Evolutionary conservation across 495 filamentous ascomycete species (phyloP), one percentile per base, ranked within the genome.

Genomic region (Trichoderma asperelloides): DNA sequence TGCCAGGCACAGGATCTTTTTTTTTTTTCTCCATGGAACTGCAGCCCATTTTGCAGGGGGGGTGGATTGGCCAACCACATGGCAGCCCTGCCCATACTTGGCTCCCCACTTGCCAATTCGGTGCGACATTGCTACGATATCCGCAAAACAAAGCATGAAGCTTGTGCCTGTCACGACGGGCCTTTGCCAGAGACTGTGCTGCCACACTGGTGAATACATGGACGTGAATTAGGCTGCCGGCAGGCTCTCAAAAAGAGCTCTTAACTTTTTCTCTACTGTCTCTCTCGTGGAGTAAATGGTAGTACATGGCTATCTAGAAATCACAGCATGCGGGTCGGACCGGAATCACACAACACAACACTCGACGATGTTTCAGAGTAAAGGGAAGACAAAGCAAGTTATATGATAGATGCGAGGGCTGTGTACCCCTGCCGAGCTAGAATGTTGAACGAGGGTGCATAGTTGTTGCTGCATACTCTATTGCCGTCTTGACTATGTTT

Each of bases 31-130:
- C 23, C 23, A 25, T 13, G 55, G 6, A 51, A n/a, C 55, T 55
- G 16, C 49, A 55, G 49, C n/a, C 16, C n/a, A 8, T 55, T n/a
- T 11, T 21, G 45, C 45, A 7, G 45, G 8, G 2, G 49, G 18
- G 21, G 18, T 55, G 49, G 49, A 55, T 55, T 55, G 55, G 16
- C 55, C 55, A 60, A 60, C 55, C 55, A 60, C 55, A 60, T 28
- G 55, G 55, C 55, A 30, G 55, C 25, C 55, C 55, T 60, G 55
- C 27, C 23, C 12, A 25, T n/a, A 55, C 18, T n/a, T 37, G 33
- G 2, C 33, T 37, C 33, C n/a, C 49, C 49, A 55, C 49, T 55
- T 55, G n/a, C 21, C 16, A 6, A 21, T 25, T 55, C 25, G n/a
- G 49, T 25, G 25, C 43, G 43, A 47, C 13, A 13, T 18, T 37